Evolutionary conservation across 495 filamentous ascomycete genomes (phyloP), one percentile per base, ranked within the genome.

Genomic region (Hypoxylon cercidicola): DNA sequence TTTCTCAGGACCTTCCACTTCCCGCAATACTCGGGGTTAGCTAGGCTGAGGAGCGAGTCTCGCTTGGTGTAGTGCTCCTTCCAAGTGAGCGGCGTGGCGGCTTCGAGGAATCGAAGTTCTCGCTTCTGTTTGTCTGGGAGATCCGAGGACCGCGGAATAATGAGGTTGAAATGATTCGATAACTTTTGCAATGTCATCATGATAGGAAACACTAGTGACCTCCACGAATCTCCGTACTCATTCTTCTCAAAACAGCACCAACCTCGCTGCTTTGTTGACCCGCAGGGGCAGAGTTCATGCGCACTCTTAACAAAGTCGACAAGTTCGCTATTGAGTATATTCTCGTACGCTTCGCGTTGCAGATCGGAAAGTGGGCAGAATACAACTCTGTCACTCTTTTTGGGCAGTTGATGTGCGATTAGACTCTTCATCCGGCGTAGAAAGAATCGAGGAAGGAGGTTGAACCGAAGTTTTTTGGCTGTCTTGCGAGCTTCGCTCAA

Each of bases 1-100:
- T 93, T 96, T 56, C 87, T 88, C 12, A 99, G 79, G 15, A 98
- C 86, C 75, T 93, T 93, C 95, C 95, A 99, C 75, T 99, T 99
- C 2, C 95, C 95, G 70, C 95, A 99, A 66, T 94, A 97, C 50
- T 97, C 91, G 0, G 91, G 90, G 60, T 97, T 94, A 15, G 93
- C 87, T 64, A 90, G 92, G 72, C 89, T 93, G 37, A 90, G 75
- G 52, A 98, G 87, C 0, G 86, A 90, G 50, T 97, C 92, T 55
- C 91, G 84, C 18, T 87, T 87, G 10, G 79, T 78, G 67, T 91
- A 96, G 1, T 97, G 82, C 12, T 88, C 79, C 63, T 88, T 79
- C 93, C 93, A 99, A 15, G 84, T 75, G 39, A 90, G 77, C 0
- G 95, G 95, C 0, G 93, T 74, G 25, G 90, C 90, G 4, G 86